Evolutionary conservation across 1,284 basidiomycete genomes (phyloP), one percentile per base, ranked within the genome.

Genomic region (Pterulicium gracile): DNA sequence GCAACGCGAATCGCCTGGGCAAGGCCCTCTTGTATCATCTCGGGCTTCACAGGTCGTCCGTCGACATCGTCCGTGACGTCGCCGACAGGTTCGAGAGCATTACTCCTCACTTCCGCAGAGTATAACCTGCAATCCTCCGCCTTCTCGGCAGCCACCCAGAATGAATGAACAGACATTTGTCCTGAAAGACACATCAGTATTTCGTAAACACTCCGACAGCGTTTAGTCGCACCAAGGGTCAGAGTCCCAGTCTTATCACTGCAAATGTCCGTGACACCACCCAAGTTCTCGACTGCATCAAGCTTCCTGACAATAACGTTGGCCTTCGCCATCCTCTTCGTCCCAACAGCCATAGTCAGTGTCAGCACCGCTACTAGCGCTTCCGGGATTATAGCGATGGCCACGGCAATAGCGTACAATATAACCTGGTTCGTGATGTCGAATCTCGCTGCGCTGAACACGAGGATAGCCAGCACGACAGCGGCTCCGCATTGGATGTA

Each of bases 191-290:
- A n/a, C n/a, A n/a, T n/a, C n/a, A n/a, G n/a, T n/a, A n/a, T n/a
- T n/a, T n/a, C n/a, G n/a, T n/a, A n/a, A n/a, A n/a, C n/a, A n/a
- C n/a, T n/a, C n/a, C n/a, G 4, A 79, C 73, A 34, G 27, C 27
- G n/a, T 7, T 10, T 18, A 42, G 39, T 50, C 52, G 27, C 36
- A 63, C 63, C 63, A 12, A 64, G 64, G 0, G 83, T 87, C 43
- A 87, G 62, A 5, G 83, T 87, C 4, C 82, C 83, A 1, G 82
- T 87, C 62, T 86, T 86, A 58, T 86, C 82, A 3, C 81, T 83
- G 15, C 80, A 80, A 17, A 85, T 63, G 18, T 84, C 67, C 0
- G 79, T 82, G 43, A 81, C 60, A 73, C 76, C 47, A 64, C 73
- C 75, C 20, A 87, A 69, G 1, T 82, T 87, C 59, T 87, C 82